phyloP scores from a whole-genome alignment of 257 asterid genomes.

The Nyctanthes arbortristis region DNA sequence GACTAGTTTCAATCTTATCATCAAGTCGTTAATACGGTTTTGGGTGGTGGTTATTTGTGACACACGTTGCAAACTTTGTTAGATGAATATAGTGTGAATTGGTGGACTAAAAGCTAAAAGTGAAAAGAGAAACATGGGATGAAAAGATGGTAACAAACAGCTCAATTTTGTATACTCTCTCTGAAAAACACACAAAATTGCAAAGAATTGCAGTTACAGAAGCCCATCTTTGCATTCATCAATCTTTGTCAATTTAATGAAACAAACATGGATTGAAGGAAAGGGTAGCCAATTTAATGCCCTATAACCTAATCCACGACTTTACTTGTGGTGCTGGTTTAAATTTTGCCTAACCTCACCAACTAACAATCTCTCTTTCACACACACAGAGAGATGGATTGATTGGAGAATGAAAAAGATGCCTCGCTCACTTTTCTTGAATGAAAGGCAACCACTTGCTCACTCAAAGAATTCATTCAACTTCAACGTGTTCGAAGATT shows the following conservation, averaged over 20 bases:
- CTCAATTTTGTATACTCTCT: too few relatives aligned
- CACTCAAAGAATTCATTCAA: conserved; percentile 50
- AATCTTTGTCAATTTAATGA: conserved; percentile 52
- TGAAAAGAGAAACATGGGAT: too few relatives aligned
- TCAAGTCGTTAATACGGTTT: too few relatives aligned
- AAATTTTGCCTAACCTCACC: conserved; percentile 37
- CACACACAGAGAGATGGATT: neutral
- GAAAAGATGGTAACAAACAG: too few relatives aligned
- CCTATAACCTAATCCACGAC: conserved; percentile 59
- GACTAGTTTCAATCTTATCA: too few relatives aligned
- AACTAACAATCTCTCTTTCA: conserved; percentile 13
- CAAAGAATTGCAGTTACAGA: too few relatives aligned
- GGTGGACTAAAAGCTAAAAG: too few relatives aligned
- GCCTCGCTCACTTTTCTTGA: conserved; percentile 75
- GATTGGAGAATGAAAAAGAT: neutral
- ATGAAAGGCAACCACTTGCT: conserved; percentile 64
- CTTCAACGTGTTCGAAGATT: conserved; percentile 22
- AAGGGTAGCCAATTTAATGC: conserved; percentile 9
- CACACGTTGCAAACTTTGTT: too few relatives aligned
- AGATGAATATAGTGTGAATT: too few relatives aligned
- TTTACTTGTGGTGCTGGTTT: conserved; percentile 53
- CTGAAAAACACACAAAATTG: too few relatives aligned
- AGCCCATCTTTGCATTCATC: conserved; percentile 59
- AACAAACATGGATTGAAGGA: conserved; percentile 23
- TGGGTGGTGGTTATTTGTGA: too few relatives aligned